These are phyloP conservation scores for Fusarium temperatum DNA, from an alignment of 2,329 filamentous ascomycete species.

Conservation along the genomic window DNA sequence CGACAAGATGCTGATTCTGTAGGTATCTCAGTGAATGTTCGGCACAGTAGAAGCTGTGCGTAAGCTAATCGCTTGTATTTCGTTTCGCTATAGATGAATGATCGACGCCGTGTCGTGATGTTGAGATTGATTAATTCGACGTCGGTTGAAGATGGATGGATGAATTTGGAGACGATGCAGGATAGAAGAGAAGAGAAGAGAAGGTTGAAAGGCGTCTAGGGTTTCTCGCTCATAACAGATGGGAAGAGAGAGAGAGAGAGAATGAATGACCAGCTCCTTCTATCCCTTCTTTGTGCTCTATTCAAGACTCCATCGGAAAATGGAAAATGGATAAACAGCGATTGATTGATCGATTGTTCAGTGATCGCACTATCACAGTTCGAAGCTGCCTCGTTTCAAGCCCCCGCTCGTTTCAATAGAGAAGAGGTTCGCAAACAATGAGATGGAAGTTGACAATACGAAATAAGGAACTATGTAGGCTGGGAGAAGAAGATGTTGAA, in stretches of 20 bases:
- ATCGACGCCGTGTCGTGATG: neutral
- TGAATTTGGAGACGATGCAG: neutral
- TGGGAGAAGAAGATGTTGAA: neutral
- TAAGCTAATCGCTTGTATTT: neutral
- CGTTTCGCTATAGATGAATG: neutral
- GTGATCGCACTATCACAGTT: neutral
- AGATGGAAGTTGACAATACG: neutral
- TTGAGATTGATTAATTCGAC: neutral
- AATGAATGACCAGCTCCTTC: constrained; percentile 5
- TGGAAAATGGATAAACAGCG: neutral
- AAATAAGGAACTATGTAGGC: neutral
- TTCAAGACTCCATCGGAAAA: neutral
- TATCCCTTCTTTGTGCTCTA: neutral
- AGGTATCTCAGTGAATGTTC: neutral
- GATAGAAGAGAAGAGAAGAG: neutral
- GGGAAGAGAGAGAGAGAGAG: neutral
- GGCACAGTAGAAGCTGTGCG: neutral
- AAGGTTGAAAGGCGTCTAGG: neutral
- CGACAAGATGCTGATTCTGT: neutral
- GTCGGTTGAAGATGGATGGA: neutral
- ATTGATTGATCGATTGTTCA: neutral
- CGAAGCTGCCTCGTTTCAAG: constrained; percentile 16
- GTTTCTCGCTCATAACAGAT: neutral
- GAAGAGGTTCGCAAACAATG: neutral
- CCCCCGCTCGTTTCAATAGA: neutral